A percentile compares a stretch with the other conserved stretches of the same genome.
These are phyloP conservation scores for Helotiales sp. DNA, from an alignment of 2,329 filamentous ascomycete species.

Conservation along the genomic window DNA sequence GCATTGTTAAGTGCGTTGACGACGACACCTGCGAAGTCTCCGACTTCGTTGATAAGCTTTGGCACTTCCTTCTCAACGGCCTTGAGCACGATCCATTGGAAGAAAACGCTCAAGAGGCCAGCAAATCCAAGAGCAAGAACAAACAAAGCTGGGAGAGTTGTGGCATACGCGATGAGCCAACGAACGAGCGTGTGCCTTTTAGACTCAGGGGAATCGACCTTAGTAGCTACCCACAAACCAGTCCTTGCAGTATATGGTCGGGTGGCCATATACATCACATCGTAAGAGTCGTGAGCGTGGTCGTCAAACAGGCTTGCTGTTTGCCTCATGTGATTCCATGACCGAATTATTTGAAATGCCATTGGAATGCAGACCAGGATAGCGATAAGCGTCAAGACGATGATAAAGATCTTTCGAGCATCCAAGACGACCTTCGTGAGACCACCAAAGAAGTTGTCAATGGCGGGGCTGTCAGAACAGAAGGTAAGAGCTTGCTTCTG, in stretches of 20 bases:
- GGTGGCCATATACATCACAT: conserved; percentile 84
- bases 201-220: conserved; percentile 62
- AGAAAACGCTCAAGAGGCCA: conserved; percentile 65
- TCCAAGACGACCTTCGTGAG: conserved; percentile 66
- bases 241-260: conserved; percentile 72
- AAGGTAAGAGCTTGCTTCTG: conserved; percentile 81
- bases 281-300: conserved; percentile 75
- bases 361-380: conserved; percentile 74
- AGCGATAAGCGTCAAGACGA: conserved; percentile 70
- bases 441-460: conserved; percentile 79
- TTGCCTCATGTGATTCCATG: conserved; percentile 73
- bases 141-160: conserved; percentile 67
- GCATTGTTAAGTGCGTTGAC: conserved; percentile 62
- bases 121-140: conserved; percentile 66
- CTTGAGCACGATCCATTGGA: conserved; percentile 65
- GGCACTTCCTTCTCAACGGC: conserved; percentile 65
- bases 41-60: conserved; percentile 61
- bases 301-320: conserved; percentile 65
- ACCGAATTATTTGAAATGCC: conserved; percentile 76
- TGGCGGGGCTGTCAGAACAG: conserved; percentile 80
- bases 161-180: conserved; percentile 70
- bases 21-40: conserved; percentile 64
- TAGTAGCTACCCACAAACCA: conserved; percentile 69
- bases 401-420: conserved; percentile 74
- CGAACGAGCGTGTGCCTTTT: conserved; percentile 61